Evolutionary conservation across 1,139 yeast genomes (phyloP), one percentile per base, ranked within the genome.

Genomic region (Diutina neorugosa): DNA sequence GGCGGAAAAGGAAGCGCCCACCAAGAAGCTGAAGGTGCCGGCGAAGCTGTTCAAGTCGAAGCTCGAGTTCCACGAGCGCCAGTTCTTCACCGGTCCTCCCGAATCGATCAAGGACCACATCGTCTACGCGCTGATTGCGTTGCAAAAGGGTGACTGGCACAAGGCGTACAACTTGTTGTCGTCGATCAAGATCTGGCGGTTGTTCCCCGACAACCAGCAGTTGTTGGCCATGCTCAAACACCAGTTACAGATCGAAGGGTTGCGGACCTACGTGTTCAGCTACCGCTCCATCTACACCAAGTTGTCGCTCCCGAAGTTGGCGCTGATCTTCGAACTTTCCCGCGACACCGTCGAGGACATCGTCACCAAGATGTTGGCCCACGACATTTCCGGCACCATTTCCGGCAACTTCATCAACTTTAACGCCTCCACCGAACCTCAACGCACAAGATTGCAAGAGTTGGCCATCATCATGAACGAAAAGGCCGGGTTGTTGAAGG

Each of bases 1-100:
- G 37, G 61, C 62, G 21, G 50, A 46, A 16, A 27, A 27, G 19
- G 50, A 46, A 12, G 52, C 58, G 67, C 75, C 74, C 52, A 64
- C 70, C 55, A 60, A 82, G 77, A 69, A 81, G 74, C 64, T 68
- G 55, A 79, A 82, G 63, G 77, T 85, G 57, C 71, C 81, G 55
- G 75, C 84, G 62, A 90, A 89, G 71, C 88, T 96, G 42, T 90
- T 93, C 77, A 85, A 94, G 73, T 84, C 96, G 67, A 82, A 88
- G 69, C 80, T 93, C 62, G 98, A 93, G 66, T 87, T 86, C 74
- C 91, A 88, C 65, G 96, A 91, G 67, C 86, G 94, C 69, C 96
- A 93, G 69, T 87, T 86, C 57, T 93, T 93, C 76, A 89, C 91
- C 59, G 98, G 98, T 44, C 98, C 98, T 49, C 97, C 98, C 55